Conservation (phyloP, 2,329 filamentous ascomycete species). For the Calycina herbarum region DNA sequence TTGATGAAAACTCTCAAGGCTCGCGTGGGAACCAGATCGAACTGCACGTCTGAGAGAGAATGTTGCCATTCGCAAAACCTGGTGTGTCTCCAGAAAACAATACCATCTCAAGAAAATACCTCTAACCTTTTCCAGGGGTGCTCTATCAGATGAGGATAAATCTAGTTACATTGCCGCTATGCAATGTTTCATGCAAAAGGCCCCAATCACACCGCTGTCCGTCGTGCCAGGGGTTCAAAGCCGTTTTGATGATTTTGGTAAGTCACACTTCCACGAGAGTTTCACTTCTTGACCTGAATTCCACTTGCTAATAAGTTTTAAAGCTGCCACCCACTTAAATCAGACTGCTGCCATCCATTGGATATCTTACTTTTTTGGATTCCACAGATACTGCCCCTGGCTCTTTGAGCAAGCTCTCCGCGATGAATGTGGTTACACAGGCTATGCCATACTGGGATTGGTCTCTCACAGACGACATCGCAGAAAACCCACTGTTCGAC, state of each 20-base stretch:
- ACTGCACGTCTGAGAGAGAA: conserved; percentile 1
- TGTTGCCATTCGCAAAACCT: conserved; percentile 1
- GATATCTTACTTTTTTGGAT: conserved; percentile 37
- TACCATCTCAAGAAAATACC: neutral
- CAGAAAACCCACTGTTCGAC: conserved; percentile 53
- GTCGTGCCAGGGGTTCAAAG: conserved; percentile 36
- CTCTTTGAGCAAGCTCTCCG: conserved; percentile 43
- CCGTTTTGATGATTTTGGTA: conserved; percentile 26
- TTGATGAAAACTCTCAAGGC: neutral
- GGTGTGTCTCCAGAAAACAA: neutral
- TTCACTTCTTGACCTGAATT: neutral
- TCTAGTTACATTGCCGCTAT: conserved; percentile 38
- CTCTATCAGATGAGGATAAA: neutral
- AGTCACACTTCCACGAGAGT: neutral
- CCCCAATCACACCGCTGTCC: conserved; percentile 28
- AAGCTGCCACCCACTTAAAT: conserved; percentile 37
- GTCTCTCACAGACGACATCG: conserved; percentile 41
- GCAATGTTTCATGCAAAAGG: conserved; percentile 37
- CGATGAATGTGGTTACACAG: conserved; percentile 44
- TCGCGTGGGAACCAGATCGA: neutral
- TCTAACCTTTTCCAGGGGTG: conserved; percentile 1
- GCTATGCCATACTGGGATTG: conserved; percentile 43
- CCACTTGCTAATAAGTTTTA: conserved; percentile 27
- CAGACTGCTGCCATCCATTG: conserved; percentile 26
- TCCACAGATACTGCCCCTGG: conserved; percentile 44